Base-by-base conservation (phyloP, 2,329 filamentous ascomycete species). In the Gyromitra esculenta region DNA sequence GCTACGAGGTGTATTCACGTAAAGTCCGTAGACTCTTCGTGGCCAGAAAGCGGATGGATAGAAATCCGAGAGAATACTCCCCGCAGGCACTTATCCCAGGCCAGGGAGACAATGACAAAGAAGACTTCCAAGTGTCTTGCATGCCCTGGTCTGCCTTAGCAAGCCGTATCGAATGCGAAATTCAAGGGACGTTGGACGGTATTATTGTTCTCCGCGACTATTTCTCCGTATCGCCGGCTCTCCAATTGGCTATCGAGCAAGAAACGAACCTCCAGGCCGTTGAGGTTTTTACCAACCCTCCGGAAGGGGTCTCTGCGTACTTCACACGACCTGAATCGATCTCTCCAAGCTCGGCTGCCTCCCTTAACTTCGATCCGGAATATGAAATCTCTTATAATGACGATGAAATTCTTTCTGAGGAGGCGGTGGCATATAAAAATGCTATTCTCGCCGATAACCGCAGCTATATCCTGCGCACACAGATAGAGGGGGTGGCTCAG, bases 101-200 rank as follows among this genome's bases (percentile, higher is more conserved):
- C 5, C 64, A 71, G 21, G 50, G 48, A 7, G 59, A 65, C 7
- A 75, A 75, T 25, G 72, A 75, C 18, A 25, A 48, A 7, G 72
- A 75, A 59, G 72, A 75, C n/a, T 75, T 52, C 39, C 59, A 75
- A 37, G 72, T 75, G 5, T 63, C 72, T 45, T 75, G 72, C 15
- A 18, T 63, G 15, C 59, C 65, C 41, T 71, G 72, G 72, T 37
- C 50, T 1, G 37, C 72, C 11, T 8, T 71, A 1, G 72, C 71
- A 31, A 75, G 59, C 25, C 65, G 65, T 6, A 5, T 65, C 15
- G 66, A 75, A 39, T 70, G 52, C n/a, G 52, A 71, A 37, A 75
- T 31, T n/a, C 72, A 59, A 35, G 72, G 66, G 3, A 41, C 50
- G 7, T 31, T 75, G 37, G 72, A 75, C 7, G 59, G 59, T 11